Evolutionary conservation across 768 basidiomycete genomes (phyloP).

Genomic region (Trametes gibbosa): DNA sequence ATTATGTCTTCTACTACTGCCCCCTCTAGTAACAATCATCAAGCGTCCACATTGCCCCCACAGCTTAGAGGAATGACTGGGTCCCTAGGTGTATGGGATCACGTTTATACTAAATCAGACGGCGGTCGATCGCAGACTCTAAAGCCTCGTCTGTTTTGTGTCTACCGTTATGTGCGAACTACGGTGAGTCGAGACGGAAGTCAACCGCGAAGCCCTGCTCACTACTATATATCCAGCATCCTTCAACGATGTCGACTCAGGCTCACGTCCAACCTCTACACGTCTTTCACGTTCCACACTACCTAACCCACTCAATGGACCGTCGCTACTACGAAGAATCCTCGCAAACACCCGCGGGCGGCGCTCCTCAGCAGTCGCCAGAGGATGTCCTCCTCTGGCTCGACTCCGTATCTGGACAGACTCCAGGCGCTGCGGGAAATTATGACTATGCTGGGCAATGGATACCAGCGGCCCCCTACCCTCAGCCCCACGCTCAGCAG

Average conservation of each 20-base stretch:
- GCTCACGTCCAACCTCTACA: not conserved
- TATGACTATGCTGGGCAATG: not conserved
- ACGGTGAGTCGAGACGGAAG: not conserved
- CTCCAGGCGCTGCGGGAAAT: not conserved
- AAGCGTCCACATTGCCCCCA: not conserved
- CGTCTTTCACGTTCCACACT: not conserved
- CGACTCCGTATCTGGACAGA: slow-evolving; percentile 3
- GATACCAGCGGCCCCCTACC: not conserved
- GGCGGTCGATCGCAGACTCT: not conserved
- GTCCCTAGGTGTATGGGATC: not conserved
- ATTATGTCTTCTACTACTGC: not conserved
- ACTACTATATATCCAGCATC: slow-evolving; percentile 5
- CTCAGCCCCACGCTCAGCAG: not conserved
- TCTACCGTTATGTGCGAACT: not conserved
- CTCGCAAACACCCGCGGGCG: not conserved
- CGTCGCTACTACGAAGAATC: not conserved
- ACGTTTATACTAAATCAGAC: not conserved
- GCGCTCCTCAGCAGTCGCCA: not conserved
- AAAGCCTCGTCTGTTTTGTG: not conserved
- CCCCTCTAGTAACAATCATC: slow-evolving; percentile 1
- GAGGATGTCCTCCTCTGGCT: slow-evolving; percentile 6
- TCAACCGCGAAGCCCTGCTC: not conserved
- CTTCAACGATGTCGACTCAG: not conserved
- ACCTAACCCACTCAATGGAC: not conserved
- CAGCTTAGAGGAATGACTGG: not conserved